Conservation (phyloP, 108 stramenopile genomes). For the Skeletonema costatum region DNA sequence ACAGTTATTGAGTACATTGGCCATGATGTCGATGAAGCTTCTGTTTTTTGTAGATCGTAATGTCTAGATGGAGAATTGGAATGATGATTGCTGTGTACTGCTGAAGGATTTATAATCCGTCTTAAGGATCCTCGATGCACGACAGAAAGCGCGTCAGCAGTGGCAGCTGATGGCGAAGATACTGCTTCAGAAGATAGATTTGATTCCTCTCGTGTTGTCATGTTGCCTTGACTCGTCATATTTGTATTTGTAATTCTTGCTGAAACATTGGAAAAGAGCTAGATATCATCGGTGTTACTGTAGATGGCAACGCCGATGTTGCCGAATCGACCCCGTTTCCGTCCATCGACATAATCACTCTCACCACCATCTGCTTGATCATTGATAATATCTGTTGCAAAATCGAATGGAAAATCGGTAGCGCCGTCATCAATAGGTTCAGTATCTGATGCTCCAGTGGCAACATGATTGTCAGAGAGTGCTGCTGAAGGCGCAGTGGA, state of each 20-base stretch:
- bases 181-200: neutral
- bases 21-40: conserved; percentile 12
- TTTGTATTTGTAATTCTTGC: neutral
- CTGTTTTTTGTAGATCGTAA: neutral
- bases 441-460: neutral
- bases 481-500: neutral
- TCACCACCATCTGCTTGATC: neutral
- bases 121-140: conserved; percentile 16
- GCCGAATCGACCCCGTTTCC: neutral
- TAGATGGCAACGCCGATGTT: neutral
- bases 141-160: neutral
- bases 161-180: neutral
- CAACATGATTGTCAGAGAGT: neutral
- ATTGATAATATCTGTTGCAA: neutral
- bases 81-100: neutral
- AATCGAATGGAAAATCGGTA: conserved; percentile 6
- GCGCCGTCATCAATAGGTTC: neutral
- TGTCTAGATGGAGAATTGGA: neutral
- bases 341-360: neutral
- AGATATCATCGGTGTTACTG: neutral
- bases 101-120: conserved; percentile 8
- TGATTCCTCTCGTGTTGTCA: neutral
- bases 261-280: neutral
- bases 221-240: neutral
- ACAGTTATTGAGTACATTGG: conserved; percentile 34